Base-by-base conservation (phyloP, 2,329 filamentous ascomycete genomes). In the Chaetomium strumarium region DNA sequence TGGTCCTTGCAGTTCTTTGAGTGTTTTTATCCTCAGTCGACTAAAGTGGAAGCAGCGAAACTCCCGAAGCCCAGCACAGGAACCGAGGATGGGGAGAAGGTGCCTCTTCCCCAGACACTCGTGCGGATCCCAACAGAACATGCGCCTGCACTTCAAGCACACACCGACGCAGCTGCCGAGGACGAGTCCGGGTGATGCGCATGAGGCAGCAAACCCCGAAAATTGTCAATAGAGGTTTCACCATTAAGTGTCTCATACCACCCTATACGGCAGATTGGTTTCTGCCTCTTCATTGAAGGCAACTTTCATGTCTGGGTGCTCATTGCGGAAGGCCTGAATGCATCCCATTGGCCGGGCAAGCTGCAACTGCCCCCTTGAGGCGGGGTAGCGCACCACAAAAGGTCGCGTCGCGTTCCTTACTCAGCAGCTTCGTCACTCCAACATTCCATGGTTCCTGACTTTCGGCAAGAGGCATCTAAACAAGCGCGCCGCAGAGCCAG, bases 51-150 rank as follows among this genome's bases (percentile, higher is more conserved):
- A 37, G 30, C 56, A 90, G 86, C 80, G 52, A 88, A 88, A 75
- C 74, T 91, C 24, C 79, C 86, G 14, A 83, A 79, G 61, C 78
- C 83, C 2, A 76, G 77, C 57, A 67, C 68, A 13, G 64, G 61
- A 63, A 65, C 68, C 46, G 69, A 71, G 49, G 63, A 49, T 20
- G 45, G 53, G 50, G 63, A 51, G 13, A 47, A 53, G 10, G 47
- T 76, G n/a, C 71, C 80, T 38, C 73, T 93, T 38, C 89, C 89
- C 1, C 86, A 92, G 65, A 92, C 88, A 16, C 76, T 95, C 14
- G 89, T 95, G 34, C 82, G 89, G 58, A 92, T 93, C 60, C 89
- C 89, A 1, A 90, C 88, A 14, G 86, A 92, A 60, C 87, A 91
- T 68, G 83, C 82, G 12, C 81, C 82, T 24, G 72, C 80, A 20